Conservation (phyloP, 169 alveolate genomes). For the Besnoitia besnoiti region DNA sequence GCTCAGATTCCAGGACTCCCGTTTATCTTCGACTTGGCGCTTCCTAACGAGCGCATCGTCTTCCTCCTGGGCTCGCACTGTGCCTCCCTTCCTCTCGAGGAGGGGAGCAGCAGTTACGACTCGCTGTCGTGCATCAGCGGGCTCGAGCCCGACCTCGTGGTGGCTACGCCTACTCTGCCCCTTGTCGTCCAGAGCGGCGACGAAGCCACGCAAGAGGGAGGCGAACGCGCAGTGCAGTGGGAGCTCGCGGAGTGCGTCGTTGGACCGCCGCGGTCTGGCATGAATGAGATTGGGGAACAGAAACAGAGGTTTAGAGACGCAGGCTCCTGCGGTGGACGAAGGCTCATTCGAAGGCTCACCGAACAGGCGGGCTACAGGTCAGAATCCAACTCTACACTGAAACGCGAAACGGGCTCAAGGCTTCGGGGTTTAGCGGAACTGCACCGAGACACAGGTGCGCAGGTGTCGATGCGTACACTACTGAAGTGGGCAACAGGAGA, state of each 20-base stretch:
- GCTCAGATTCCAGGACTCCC: conserved; percentile 38
- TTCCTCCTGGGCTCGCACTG: conserved; percentile 14
- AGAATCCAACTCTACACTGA: too few species aligned
- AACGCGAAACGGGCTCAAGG: too few species aligned
- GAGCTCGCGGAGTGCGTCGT: conserved; percentile 15
- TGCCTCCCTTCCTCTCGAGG: background rate
- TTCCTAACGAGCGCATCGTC: conserved; percentile 13
- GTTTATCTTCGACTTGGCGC: background rate
- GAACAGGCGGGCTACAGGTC: conserved; percentile 29
- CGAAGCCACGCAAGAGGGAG: background rate
- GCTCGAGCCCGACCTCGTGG: conserved; percentile 2
- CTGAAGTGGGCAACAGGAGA: too few species aligned
- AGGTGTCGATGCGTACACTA: too few species aligned
- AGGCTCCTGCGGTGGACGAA: conserved; percentile 20
- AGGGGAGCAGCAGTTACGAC: background rate
- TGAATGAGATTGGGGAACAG: background rate
- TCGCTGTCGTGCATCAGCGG: background rate
- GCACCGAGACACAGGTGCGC: too few species aligned
- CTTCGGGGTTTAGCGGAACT: too few species aligned
- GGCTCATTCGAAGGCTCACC: conserved; percentile 6
- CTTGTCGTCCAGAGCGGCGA: conserved; percentile 3
- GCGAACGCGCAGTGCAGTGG: background rate
- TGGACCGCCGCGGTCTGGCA: background rate
- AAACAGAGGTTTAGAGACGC: conserved; percentile 26
- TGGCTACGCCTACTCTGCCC: background rate